phyloP scores from a whole-genome alignment of 495 filamentous ascomycete genomes.

The Beverwykella pulmonaria region DNA sequence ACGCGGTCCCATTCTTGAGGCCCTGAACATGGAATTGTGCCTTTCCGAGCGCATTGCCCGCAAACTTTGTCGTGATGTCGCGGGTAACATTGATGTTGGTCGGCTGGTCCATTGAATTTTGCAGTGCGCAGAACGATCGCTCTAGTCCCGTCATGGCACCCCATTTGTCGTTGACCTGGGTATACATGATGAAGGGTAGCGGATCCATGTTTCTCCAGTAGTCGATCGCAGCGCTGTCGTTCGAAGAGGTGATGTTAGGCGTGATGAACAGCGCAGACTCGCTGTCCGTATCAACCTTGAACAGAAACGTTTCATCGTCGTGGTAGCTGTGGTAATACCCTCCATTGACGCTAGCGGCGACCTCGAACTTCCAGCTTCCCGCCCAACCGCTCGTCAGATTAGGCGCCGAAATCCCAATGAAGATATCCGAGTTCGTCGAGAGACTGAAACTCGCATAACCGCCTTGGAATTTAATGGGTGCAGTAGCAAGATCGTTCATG shows the following conservation, averaged over 20 bases:
- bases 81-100: slow-evolving; percentile 47
- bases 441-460: slow-evolving; percentile 67
- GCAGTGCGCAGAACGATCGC: slow-evolving; percentile 54
- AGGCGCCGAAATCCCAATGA: slow-evolving; percentile 73
- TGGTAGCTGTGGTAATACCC: slow-evolving; percentile 66
- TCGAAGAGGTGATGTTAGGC: slow-evolving; percentile 61
- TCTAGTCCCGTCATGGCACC: slow-evolving; percentile 63
- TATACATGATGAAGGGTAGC: slow-evolving; percentile 74
- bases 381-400: slow-evolving; percentile 56
- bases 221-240: slow-evolving; percentile 46
- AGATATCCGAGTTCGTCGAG: slow-evolving; percentile 63
- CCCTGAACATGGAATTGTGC: slow-evolving; percentile 83
- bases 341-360: slow-evolving; percentile 83
- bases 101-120: slow-evolving; percentile 44
- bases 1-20: slow-evolving; percentile 69
- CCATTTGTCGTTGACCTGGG: slow-evolving; percentile 63
- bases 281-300: slow-evolving; percentile 78
- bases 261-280: slow-evolving; percentile 77
- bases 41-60: slow-evolving; percentile 58
- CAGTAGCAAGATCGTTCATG: slow-evolving; percentile 46
- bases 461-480: slow-evolving; percentile 50
- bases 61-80: slow-evolving; percentile 67
- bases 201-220: slow-evolving; percentile 58
- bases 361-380: slow-evolving; percentile 71
- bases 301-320: slow-evolving; percentile 55